A percentile compares a stretch with the other conserved stretches of the same genome.
phyloP scores from a whole-genome alignment of 140 eudicot species.

The Stevia rebaudiana region DNA sequence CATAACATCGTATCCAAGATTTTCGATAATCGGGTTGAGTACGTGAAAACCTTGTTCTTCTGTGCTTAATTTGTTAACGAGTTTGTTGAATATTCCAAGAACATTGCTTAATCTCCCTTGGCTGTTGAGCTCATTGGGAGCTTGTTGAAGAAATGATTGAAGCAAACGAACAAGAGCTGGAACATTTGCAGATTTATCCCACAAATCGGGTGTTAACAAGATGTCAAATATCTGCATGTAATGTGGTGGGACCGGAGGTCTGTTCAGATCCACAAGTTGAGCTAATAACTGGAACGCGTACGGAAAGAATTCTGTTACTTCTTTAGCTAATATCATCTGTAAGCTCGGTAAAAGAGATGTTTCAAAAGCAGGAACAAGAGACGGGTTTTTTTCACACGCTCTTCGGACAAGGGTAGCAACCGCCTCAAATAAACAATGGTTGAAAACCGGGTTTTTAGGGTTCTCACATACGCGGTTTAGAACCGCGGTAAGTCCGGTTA shows the following conservation, averaged over 20 bases:
- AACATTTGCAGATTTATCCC: slow-evolving; percentile 84
- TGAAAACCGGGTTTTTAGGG: slow-evolving; percentile 78
- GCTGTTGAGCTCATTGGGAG: slow-evolving; percentile 67
- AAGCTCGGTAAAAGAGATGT: slow-evolving; percentile 68
- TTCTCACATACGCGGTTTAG: slow-evolving; percentile 77
- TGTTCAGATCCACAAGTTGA: slow-evolving; percentile 84
- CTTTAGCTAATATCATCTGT: slow-evolving; percentile 58
- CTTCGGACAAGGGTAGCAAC: slow-evolving; percentile 78
- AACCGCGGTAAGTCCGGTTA: slow-evolving; percentile 56
- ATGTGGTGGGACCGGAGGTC: slow-evolving; percentile 60
- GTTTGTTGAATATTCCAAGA: slow-evolving; percentile 70
- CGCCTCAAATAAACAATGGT: slow-evolving; percentile 82
- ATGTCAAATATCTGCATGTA: slow-evolving; percentile 81
- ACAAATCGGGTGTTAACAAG: slow-evolving; percentile 57
- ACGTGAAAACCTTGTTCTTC: slow-evolving; percentile 89
- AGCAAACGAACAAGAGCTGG: slow-evolving; percentile 94
- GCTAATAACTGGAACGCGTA: slow-evolving; percentile 88
- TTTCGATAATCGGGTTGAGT: slow-evolving; percentile 71
- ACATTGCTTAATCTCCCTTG: slow-evolving; percentile 56
- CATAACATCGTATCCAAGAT: slow-evolving; percentile 77
- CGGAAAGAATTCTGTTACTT: slow-evolving; percentile 82
- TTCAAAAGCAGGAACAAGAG: slow-evolving; percentile 79
- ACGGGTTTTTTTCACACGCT: slow-evolving; percentile 67
- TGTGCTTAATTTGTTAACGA: slow-evolving; percentile 58
- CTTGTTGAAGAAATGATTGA: slow-evolving; percentile 85